Percentiles rank a stretch among this genome's conserved stretches.
Evolutionary conservation across 2,329 filamentous ascomycete species (phyloP).

Genomic region (Parasarocladium wereldwijsianum): DNA sequence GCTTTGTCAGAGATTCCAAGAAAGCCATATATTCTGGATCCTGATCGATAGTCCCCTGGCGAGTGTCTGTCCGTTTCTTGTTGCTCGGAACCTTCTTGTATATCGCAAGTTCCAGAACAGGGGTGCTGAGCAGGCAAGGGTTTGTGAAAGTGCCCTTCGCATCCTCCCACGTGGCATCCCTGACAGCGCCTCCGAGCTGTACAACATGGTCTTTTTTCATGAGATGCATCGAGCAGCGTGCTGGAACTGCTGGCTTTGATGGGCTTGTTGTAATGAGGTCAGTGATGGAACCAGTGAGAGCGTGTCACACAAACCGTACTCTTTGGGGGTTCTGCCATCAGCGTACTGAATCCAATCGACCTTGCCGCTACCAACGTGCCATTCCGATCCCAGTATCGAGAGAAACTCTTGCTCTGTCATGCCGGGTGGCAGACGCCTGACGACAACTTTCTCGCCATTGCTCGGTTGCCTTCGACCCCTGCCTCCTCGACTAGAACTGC

Average conservation of each 20-base stretch:
- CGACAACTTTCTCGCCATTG: constrained; percentile 62
- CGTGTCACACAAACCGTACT: constrained; percentile 38
- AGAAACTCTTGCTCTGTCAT: constrained; percentile 70
- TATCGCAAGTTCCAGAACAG: constrained; percentile 65
- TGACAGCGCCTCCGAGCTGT: constrained; percentile 55
- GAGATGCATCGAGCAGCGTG: constrained; percentile 71
- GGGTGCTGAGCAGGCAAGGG: constrained; percentile 60
- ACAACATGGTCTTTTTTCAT: constrained; percentile 54
- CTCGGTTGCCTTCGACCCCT: constrained; percentile 24
- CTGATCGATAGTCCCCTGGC: constrained; percentile 91
- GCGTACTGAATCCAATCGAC: constrained; percentile 68
- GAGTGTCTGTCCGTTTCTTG: constrained; percentile 63
- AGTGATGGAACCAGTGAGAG: constrained; percentile 5
- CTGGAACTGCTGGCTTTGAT: constrained; percentile 72
- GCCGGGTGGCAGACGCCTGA: constrained; percentile 74
- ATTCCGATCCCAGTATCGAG: constrained; percentile 58
- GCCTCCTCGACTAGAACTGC: constrained; percentile 28
- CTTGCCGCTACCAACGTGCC: constrained; percentile 67
- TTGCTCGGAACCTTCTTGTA: constrained; percentile 70
- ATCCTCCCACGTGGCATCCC: constrained; percentile 61
- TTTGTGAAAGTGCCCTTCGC: constrained; percentile 62
- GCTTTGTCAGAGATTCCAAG: constrained; percentile 72
- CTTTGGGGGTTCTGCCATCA: constrained; percentile 60
- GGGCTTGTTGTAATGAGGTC: constrained; percentile 31
- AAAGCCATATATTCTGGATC: constrained; percentile 94